These are phyloP conservation scores for Gonapodya sp. DNA, from an alignment of 192 early-diverging fungal species.

Conservation along the genomic window DNA sequence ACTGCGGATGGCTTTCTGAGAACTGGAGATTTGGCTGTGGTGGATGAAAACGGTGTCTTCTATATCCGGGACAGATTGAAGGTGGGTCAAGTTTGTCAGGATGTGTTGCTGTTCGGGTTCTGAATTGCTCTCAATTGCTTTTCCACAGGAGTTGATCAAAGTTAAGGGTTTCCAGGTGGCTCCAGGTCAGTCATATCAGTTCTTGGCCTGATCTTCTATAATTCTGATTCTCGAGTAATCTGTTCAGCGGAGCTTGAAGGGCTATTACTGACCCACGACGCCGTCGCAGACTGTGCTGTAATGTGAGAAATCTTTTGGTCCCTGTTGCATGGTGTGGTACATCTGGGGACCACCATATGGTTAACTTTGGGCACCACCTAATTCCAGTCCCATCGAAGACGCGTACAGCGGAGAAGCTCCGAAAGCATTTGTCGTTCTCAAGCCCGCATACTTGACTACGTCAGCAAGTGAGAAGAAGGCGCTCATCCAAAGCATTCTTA, in stretches of 20 bases:
- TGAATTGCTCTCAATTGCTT: too few relatives aligned
- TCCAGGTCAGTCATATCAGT: background rate
- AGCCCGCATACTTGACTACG: background rate
- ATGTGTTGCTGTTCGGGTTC: too few relatives aligned
- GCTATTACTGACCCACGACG: background rate
- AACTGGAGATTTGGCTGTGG: constrained; percentile 4
- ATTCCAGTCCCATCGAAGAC: background rate
- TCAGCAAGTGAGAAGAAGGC: background rate
- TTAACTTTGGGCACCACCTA: too few relatives aligned
- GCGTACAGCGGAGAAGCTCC: background rate
- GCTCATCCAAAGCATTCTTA: background rate
- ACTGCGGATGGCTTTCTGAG: background rate
- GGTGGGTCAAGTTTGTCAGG: background rate
- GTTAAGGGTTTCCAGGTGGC: constrained; percentile 10
- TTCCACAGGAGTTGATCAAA: background rate
- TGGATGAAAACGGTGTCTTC: background rate
- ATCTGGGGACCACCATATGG: too few relatives aligned
- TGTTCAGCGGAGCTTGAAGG: background rate
- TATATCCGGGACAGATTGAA: constrained; percentile 5
- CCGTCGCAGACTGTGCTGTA: constrained; percentile 10
- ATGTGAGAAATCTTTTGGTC: too few relatives aligned
- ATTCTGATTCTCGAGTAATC: background rate
- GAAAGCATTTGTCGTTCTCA: constrained; percentile 5
- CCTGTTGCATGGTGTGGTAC: too few relatives aligned
- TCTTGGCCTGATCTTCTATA: background rate